phyloP scores from a whole-genome alignment of 1,284 basidiomycete species.

The Fomes fomentarius region DNA sequence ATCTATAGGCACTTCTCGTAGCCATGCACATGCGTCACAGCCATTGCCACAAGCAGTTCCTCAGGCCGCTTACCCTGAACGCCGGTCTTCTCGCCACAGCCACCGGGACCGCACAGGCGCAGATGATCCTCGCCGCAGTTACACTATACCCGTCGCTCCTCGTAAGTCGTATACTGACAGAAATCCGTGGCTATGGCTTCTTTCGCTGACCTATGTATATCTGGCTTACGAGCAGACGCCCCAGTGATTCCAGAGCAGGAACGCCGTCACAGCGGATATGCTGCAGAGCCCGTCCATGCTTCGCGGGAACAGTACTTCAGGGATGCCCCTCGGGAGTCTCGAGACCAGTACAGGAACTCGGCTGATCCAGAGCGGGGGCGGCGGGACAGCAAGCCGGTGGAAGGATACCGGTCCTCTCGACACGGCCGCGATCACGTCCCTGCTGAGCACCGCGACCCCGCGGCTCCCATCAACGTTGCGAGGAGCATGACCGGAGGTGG shows the following conservation, averaged over 20 bases:
- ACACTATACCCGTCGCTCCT: conserved; percentile 4
- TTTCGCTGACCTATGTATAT: neutral
- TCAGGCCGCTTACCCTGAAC: neutral
- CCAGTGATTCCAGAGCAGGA: neutral
- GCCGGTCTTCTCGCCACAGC: conserved; percentile 11
- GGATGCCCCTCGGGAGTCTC: neutral
- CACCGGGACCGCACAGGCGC: conserved; percentile 8
- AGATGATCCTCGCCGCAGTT: conserved; percentile 14
- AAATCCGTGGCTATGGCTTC: no score
- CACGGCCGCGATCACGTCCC: neutral
- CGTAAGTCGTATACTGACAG: neutral
- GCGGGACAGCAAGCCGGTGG: conserved; percentile 1
- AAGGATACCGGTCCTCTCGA: neutral
- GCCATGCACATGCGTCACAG: neutral
- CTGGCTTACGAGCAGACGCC: neutral
- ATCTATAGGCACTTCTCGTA: conserved; percentile 1
- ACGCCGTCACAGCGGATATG: neutral
- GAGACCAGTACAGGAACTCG: neutral
- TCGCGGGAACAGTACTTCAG: neutral
- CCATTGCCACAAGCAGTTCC: neutral
- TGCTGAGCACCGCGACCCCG: neutral
- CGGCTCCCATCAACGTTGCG: neutral
- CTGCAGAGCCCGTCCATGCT: neutral
- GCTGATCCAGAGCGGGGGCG: neutral
- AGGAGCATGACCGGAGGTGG: neutral